Base-by-base conservation (phyloP, 805 yeast species). In the Myxozyma nipponensis region DNA sequence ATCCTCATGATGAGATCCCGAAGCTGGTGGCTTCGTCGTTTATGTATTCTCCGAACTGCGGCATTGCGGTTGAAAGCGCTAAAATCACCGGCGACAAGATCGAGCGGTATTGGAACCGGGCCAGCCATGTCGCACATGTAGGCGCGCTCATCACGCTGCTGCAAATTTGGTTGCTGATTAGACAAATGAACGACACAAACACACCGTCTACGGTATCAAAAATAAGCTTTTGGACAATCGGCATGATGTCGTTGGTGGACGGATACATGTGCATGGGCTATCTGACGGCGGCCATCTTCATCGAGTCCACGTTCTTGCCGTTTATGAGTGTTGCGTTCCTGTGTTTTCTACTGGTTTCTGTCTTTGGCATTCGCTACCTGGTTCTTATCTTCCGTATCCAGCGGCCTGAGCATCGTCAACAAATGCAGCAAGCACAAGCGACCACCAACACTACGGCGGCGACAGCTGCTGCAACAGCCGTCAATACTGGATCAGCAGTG, bases 11-110 rank as follows among this genome's bases (percentile, higher is more conserved):
- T 17, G 52, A 62, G 1, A 63, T 83, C 3, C 96, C 96, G 0
- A 61, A 66, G 0, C 57, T 90, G 17, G 69, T 69, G 28, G 61
- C 90, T 7, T 65, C 75, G 1, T 88, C 84, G 4, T 55, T 87
- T 13, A 52, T 87, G 18, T 89, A 86, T 62, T 87, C 96, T 0
- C 97, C 97, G 0, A 95, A 90, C 63, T 90, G 98, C 71, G 95
- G 90, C 0, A 62, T 83, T 2, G 63, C 77, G 1, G 53, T 86
- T 3, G 64, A 68, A 4, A 38, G 77, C 4, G 64, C 65, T 5
- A 56, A 62, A 4, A 66, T 71, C 2, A 47, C 50, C 13, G 96
- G 96, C 1, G 68, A 76, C n/a, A 77, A 81, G 53, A 66, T 70
- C 44, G 90, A 83, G 61, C 72, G 62, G 3, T 61, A 63, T 18